Conservation (phyloP, 495 filamentous ascomycete species). For the Neurospora cerealis region DNA sequence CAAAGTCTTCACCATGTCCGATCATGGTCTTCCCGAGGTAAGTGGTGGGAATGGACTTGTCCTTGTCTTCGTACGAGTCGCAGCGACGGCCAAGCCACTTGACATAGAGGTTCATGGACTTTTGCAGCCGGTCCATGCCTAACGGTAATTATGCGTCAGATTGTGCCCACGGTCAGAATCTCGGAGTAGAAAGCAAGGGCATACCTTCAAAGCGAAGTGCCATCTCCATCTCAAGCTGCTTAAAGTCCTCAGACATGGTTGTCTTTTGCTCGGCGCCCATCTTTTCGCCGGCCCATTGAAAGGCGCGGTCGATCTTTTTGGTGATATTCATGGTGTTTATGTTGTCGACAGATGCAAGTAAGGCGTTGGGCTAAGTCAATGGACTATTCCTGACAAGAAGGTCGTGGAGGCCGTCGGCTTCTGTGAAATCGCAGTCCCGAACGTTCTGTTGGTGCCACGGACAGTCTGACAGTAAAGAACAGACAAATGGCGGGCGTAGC, state of each 20-base stretch:
- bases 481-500: background rate
- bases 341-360: background rate
- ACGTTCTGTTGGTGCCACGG: background rate
- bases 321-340: slow-evolving; percentile 69
- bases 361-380: background rate
- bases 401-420: background rate
- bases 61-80: slow-evolving; percentile 72
- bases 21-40: slow-evolving; percentile 85
- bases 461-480: background rate
- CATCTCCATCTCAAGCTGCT: slow-evolving; percentile 89
- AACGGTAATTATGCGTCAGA: background rate
- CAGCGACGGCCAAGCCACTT: slow-evolving; percentile 83
- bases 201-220: slow-evolving; percentile 79
- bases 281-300: slow-evolving; percentile 97
- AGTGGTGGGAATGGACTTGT: slow-evolving; percentile 68
- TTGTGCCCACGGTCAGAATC: background rate
- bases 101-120: slow-evolving; percentile 78
- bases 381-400: background rate
- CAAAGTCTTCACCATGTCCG: slow-evolving; percentile 87
- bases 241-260: slow-evolving; percentile 84
- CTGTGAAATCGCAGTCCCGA: background rate
- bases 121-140: slow-evolving; percentile 91
- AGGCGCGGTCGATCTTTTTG: slow-evolving; percentile 92
- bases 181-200: slow-evolving; percentile 4
- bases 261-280: slow-evolving; percentile 94